A percentile compares a stretch with the other conserved stretches of the same genome.
Conservation (phyloP, 352 stramenopile species). For the Pelagophyceae sp. region DNA sequence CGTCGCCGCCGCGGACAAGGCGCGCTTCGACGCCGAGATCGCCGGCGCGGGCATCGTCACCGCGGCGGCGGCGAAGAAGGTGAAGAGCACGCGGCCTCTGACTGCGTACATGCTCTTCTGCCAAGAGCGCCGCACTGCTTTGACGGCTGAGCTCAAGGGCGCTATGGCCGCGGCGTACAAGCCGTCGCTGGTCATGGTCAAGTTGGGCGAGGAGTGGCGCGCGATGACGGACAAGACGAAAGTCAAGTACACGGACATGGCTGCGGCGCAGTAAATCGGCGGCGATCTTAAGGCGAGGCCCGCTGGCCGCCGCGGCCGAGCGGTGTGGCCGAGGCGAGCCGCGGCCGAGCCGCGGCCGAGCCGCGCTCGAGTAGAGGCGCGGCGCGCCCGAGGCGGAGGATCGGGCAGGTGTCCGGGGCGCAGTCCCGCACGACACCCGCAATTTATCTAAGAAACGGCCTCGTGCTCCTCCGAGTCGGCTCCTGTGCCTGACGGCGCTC, state of each 20-base stretch:
- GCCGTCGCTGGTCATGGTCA: neutral
- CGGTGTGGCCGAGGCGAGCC: no score
- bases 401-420: no score
- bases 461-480: no score
- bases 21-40: neutral
- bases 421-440: no score
- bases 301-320: no score
- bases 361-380: no score
- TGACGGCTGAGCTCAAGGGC: neutral
- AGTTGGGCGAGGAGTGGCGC: constrained; percentile 12
- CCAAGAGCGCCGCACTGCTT: neutral
- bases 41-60: neutral
- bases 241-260: constrained; percentile 6
- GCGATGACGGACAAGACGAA: neutral
- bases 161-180: neutral
- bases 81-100: neutral
- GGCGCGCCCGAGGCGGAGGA: no score
- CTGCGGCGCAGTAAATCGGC: no score
- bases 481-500: no score
- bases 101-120: constrained; percentile 9
- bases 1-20: neutral
- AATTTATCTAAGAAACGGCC: no score
- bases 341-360: no score
- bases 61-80: neutral
- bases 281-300: no score